phyloP scores from a whole-genome alignment of 164 flowering plant species.

The Amborella trichopoda region DNA sequence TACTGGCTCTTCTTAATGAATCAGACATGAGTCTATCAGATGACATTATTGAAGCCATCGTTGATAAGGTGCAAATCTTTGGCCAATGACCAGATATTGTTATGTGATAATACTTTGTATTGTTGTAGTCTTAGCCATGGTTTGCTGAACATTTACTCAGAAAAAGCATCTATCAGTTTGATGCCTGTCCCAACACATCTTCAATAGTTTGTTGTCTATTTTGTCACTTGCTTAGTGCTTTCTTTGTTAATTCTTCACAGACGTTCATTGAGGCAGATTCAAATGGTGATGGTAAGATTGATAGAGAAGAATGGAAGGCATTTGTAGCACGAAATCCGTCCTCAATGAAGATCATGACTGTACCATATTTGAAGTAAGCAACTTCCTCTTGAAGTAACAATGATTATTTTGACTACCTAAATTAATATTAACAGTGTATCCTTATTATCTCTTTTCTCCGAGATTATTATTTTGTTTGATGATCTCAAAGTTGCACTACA shows the following conservation, averaged over 20 bases:
- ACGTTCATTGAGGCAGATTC: conserved; percentile 52
- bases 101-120: neutral
- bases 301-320: conserved; percentile 61
- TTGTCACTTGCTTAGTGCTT: neutral
- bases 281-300: conserved; percentile 68
- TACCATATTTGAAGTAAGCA: conserved; percentile 53
- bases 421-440: neutral
- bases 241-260: conserved; percentile 15
- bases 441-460: neutral
- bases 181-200: too few relatives aligned
- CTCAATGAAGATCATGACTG: conserved; percentile 62
- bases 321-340: conserved; percentile 51
- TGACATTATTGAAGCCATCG: conserved; percentile 53
- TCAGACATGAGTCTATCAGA: conserved; percentile 58
- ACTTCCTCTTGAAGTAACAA: neutral
- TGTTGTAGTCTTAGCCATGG: too few relatives aligned
- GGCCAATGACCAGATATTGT: neutral
- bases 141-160: too few relatives aligned
- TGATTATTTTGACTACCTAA: neutral
- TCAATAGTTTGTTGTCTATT: neutral
- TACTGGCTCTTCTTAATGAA: conserved; percentile 65
- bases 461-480: too few relatives aligned
- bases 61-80: conserved; percentile 28
- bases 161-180: too few relatives aligned
- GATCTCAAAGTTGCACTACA: neutral